These are phyloP conservation scores for Pleurotus tuoliensis DNA, from an alignment of 768 basidiomycete genomes.

Conservation along the genomic window DNA sequence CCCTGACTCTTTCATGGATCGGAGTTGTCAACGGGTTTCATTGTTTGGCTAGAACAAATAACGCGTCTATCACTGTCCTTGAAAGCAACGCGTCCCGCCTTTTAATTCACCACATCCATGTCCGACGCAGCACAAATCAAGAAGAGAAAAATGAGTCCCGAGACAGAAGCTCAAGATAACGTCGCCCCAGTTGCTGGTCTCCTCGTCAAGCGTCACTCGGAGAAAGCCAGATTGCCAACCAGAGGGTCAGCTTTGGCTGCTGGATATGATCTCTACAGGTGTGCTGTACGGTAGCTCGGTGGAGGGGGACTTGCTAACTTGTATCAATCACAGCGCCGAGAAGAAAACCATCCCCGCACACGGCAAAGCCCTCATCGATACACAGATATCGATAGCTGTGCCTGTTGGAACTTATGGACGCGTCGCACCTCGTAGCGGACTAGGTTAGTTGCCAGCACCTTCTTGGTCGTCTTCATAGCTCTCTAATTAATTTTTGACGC, in stretches of 20 bases:
- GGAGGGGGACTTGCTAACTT: not conserved
- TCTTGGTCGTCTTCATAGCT: not conserved
- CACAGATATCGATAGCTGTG: conserved; percentile 90
- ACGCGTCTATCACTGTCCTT: conserved; percentile 23
- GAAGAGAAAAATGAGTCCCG: conserved; percentile 58
- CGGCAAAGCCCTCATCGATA: conserved; percentile 89
- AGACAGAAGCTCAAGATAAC: conserved; percentile 22
- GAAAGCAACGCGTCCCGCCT: conserved; percentile 3
- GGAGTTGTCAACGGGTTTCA: conserved; percentile 27
- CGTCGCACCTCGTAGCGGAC: conserved; percentile 91
- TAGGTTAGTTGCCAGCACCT: conserved; percentile 54
- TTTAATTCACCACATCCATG: conserved; percentile 13
- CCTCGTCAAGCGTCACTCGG: conserved; percentile 81
- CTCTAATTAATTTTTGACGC: not conserved
- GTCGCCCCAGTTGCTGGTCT: conserved; percentile 46
- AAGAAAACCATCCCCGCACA: conserved; percentile 78
- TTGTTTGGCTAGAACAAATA: conserved; percentile 27
- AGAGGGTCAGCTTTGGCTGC: conserved; percentile 85
- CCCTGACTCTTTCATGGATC: conserved; percentile 12
- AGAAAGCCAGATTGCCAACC: conserved; percentile 80
- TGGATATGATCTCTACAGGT: conserved; percentile 96
- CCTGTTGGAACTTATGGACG: conserved; percentile 94
- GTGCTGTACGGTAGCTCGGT: conserved; percentile 13
- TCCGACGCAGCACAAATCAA: conserved; percentile 40
- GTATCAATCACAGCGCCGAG: conserved; percentile 61